Evolutionary conservation across 2,329 filamentous ascomycete species (phyloP), one percentile per base, ranked within the genome.

Genomic region (Chaetomium sp.): DNA sequence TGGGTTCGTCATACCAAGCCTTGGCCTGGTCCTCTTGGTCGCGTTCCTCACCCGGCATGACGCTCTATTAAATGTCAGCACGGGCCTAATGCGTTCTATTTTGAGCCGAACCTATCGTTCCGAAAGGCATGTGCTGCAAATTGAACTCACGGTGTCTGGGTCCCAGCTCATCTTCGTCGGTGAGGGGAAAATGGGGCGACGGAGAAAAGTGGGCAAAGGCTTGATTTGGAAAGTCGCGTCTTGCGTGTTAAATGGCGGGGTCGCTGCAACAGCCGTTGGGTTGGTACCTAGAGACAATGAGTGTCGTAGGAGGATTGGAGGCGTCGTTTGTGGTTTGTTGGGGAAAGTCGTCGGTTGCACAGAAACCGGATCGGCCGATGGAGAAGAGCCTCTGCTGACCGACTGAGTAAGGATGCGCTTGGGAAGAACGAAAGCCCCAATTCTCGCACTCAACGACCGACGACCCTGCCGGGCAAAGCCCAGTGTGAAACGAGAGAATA

Each of bases 11-110:
- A 71, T 82, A 84, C 56, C 77, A 76, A 42, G 75, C 73, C 72
- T 80, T 80, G 56, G 82, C 81, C 73, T 80, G 78, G 33, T 85
- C 82, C 65, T 82, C 77, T 69, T 80, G 81, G 68, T 85, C 83
- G 61, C 82, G 81, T 63, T 79, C 81, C 69, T 85, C 83, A 79
- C 79, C 82, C 4, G 83, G 79, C 16, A 60, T 21, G n/a, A 56
- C 13, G 42, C 35, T 49, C 66, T 67, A 49, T 56, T 4, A 25
- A 29, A 5, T 8, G 31, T 53, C 25, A 53, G 50, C 31, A 53
- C 13, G 7, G n/a, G 16, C 3, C 25, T 2, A 31, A 5, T 29
- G 8, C 55, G 10, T 29, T 21, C 9, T 3, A 19, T 19, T 13
- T 5, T 4, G 13, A 9, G 9, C 13, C 13, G 49, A 27, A 5